Base-by-base conservation (phyloP, 2,329 filamentous ascomycete species). In the Ophiocordyceps camponoti-saundersi region DNA sequence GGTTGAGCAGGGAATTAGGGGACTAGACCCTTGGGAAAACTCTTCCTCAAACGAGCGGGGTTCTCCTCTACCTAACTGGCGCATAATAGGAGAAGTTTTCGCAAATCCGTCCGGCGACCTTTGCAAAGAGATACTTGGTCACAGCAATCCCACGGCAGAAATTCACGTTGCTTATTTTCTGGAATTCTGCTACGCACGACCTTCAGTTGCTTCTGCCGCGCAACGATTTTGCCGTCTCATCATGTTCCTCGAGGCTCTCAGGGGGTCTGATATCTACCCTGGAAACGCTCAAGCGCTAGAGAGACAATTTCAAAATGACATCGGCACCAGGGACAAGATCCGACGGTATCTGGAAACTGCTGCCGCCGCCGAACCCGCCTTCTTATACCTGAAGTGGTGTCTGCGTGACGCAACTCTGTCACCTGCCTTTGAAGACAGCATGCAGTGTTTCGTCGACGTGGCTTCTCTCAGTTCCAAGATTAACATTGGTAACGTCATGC, bases 261-360 rank as follows among this genome's bases (percentile, higher is more conserved):
- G 62, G 39, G 62, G 72, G 44, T 67, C 72, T 48, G 71, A 74
- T 11, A 61, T 87, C 22, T 82, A 90, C 53, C 79, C 82, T 43
- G 85, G 90, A 51, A 96, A 92, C 92, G 83, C 88, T 58, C 72
- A 80, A 43, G 82, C 83, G 53, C 69, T 96, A 2, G 83, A 89
- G 53, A 76, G 79, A 1, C 71, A 82, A 7, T 70, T 92, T 29
- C 73, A 79, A 40, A 84, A 81, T 6, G 83, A 90, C 56, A 71
- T 82, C 48, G 66, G 71, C 43, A 77, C 78, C 12, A 73, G 85
- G 40, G 62, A 71, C 23, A 70, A 71, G 6, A 70, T 88, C 47
- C 73, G 71, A 47, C 56, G 58, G 1, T 77, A 81, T 51, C 56
- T 83, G 48, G 55, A 63, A 47, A 59, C 55, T 41, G 53, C 65